phyloP scores from a whole-genome alignment of 2,329 filamentous ascomycete species.

The Hymenoscyphus occultus region DNA sequence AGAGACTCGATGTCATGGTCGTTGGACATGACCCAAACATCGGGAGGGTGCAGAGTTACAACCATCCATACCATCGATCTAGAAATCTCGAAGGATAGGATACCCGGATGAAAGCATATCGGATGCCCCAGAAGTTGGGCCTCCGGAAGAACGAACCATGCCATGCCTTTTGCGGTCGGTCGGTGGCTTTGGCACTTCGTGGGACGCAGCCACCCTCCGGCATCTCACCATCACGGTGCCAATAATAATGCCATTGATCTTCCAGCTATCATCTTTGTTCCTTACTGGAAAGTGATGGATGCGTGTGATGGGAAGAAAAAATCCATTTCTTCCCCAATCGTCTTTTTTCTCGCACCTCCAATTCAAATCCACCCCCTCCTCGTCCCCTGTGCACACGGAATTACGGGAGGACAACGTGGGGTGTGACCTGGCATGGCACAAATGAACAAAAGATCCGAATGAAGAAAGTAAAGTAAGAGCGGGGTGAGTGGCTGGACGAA shows the following conservation, averaged over 20 bases:
- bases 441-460: constrained; percentile 2
- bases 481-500: constrained; percentile 16
- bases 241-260: background rate
- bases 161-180: background rate
- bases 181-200: background rate
- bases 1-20: background rate
- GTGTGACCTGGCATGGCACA: background rate
- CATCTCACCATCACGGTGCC: background rate
- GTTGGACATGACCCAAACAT: background rate
- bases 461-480: background rate
- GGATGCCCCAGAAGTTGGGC: constrained; percentile 1
- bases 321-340: too few relatives aligned
- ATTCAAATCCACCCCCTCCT: background rate
- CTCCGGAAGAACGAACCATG: background rate
- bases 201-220: background rate
- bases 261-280: background rate
- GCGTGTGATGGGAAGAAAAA: too few relatives aligned
- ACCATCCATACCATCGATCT: background rate
- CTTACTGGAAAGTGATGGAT: background rate
- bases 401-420: background rate
- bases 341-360: too few relatives aligned
- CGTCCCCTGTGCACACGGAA: background rate
- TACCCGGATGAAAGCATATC: constrained; percentile 1
- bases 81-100: background rate
- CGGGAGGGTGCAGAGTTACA: background rate